These are phyloP conservation scores for Boehmeria nivea DNA, from an alignment of 306 rosid genomes.

Conservation along the genomic window DNA sequence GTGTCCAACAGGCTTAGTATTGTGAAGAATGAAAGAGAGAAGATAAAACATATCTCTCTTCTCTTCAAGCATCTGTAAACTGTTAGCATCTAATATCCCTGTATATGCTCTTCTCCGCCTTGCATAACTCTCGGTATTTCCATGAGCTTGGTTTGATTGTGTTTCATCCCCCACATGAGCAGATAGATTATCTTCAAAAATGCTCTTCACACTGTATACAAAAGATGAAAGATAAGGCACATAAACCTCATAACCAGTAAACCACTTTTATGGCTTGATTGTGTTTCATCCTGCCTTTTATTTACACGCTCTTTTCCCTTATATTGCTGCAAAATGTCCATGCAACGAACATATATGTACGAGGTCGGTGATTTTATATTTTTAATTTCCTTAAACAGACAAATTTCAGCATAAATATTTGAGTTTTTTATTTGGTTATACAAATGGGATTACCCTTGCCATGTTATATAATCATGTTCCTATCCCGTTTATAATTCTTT, in stretches of 20 bases:
- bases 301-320: no score
- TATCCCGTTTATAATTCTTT: no score
- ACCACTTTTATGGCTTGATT: no score
- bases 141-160: slow-evolving; percentile 32
- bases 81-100: slow-evolving; percentile 58
- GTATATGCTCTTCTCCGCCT: slow-evolving; percentile 54
- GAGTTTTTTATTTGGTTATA: no score
- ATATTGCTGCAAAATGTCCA: no score
- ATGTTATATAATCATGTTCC: no score
- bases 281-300: no score
- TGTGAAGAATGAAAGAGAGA: slow-evolving; percentile 85
- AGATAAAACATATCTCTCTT: slow-evolving; percentile 77
- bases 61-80: slow-evolving; percentile 68
- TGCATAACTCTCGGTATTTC: slow-evolving; percentile 37
- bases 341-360: no score
- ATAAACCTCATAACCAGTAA: slow-evolving; percentile 7
- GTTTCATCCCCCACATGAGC: slow-evolving; percentile 39
- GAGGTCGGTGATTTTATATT: no score
- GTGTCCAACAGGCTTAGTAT: slow-evolving; percentile 96
- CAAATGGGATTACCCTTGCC: no score
- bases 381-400: slow-evolving; percentile 8
- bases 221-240: slow-evolving; percentile 10
- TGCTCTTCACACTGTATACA: slow-evolving; percentile 35
- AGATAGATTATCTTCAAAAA: slow-evolving; percentile 37
- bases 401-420: no score